Evolutionary conservation across 164 flowering plant genomes (phyloP), one percentile per base, ranked within the genome.

Genomic region (Nelumbo lutea): DNA sequence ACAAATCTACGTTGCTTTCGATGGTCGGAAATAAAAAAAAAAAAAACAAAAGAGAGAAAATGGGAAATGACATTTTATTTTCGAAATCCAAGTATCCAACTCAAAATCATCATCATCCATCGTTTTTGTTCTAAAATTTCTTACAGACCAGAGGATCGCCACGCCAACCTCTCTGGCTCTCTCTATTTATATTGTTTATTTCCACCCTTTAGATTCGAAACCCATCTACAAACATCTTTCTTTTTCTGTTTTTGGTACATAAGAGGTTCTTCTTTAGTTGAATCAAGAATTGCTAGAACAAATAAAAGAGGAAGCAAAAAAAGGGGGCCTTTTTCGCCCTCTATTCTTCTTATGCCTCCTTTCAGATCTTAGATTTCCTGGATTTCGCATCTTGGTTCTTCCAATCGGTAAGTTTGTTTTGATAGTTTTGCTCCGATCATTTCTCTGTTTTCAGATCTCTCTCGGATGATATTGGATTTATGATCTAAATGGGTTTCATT

Each of bases 351-450:
- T 70, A 81, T 80, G 82, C 85, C 73, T 85, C 81, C 83, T 77
- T 83, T 81, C 80, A 82, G 90, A 87, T 90, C 93, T 83, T 84
- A 79, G 76, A 70, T 76, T 79, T 7, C n/a, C 15, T 47, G 27
- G 71, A 63, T 70, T 77, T 61, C 55, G 48, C 70, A 59, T 67
- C 77, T 74, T 66, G 80, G 77, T 64, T 60, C 50, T 55, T 67
- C 27, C 55, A 68, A 74, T 68, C 71, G 72, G 80, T 71, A 48
- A 59, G 77, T 74, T 61, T 61, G 7, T 47, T 42, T 40, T 53
- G 14, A 13, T 56, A 40, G 11, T 2, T 57, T 38, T 9, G n/a
- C 13, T 66, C 7, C 3, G 56, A 59, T 15, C 80, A 76, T 78
- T 68, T 72, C 72, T 76, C 65, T 62, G 63, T 46, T 55, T 77